A percentile compares a stretch with the other conserved stretches of the same genome.
These are phyloP conservation scores for Haplographium delicatum DNA, from an alignment of 495 filamentous ascomycete species.

Conservation along the genomic window DNA sequence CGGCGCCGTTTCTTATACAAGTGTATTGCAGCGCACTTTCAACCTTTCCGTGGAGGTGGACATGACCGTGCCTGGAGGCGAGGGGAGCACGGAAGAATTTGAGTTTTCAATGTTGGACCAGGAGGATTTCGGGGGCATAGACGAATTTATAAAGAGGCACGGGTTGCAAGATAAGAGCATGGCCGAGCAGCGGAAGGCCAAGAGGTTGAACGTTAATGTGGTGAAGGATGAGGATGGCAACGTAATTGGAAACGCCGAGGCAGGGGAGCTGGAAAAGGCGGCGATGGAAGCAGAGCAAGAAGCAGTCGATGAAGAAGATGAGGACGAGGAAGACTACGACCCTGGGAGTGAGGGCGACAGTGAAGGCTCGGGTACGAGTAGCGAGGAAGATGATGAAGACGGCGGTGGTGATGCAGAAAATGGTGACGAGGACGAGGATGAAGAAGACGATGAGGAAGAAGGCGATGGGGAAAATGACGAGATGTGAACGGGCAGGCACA, in stretches of 20 bases:
- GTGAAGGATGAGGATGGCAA: conserved; percentile 46
- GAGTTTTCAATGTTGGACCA: conserved; percentile 87
- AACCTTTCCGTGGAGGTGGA: conserved; percentile 73
- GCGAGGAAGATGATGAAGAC: conserved; percentile 47
- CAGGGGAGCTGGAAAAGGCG: conserved; percentile 59
- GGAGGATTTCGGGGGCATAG: conserved; percentile 77
- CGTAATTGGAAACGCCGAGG: conserved; percentile 35
- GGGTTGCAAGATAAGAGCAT: conserved; percentile 85
- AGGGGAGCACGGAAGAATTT: conserved; percentile 49
- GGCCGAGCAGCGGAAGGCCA: conserved; percentile 82
- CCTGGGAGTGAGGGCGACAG: conserved; percentile 71
- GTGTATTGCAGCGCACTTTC: conserved; percentile 86
- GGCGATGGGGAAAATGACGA: conserved; percentile 17
- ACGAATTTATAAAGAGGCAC: conserved; percentile 75
- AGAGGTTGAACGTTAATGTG: conserved; percentile 64
- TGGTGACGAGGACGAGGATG: conserved; percentile 45
- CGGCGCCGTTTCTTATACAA: conserved; percentile 80
- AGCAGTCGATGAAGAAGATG: conserved; percentile 67
- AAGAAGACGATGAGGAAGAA: conserved; percentile 25
- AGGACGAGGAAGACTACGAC: conserved; percentile 87
- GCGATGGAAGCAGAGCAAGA: conserved; percentile 36
- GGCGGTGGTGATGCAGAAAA: conserved; percentile 43
- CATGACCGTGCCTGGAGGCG: conserved; percentile 25
- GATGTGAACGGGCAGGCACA: conserved; percentile 1
- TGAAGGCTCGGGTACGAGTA: conserved; percentile 58